Evolutionary conservation across 2,329 filamentous ascomycete genomes (phyloP), one percentile per base, ranked within the genome.

Genomic region (Phialophora macrospora): DNA sequence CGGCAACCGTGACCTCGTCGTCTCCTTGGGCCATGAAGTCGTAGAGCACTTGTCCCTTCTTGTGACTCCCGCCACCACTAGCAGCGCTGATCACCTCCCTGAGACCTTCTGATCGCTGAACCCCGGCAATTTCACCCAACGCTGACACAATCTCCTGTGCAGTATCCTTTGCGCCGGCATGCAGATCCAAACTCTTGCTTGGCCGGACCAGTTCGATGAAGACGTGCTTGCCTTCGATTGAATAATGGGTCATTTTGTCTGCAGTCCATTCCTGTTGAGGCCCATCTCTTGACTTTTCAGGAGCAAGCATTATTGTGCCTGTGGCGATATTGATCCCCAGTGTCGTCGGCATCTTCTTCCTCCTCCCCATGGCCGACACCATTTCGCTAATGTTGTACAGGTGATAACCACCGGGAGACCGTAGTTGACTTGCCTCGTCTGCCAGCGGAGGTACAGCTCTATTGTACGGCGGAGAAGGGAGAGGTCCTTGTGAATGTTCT

Each of bases 371-470:
- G 52, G 95, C 88, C n/a, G 93, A 94, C 4, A 97, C 87, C 90
- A 97, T 97, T 79, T 98, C 94, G 75, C 93, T 96, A 73, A 98
- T 93, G 73, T 97, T 97, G 80, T 97, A 98, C 77, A 98, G 84
- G 75, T 96, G 93, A 75, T 93, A 98, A 1, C 91, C 92, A 20
- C 91, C 91, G 4, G 91, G 91, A 1, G 89, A 88, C 32, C 77
- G 75, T 60, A 73, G 44, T 65, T 70, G 71, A 30, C 65, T 71
- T 26, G 82, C 80, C 2, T 84, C 80, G 57, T 83, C 79, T 63
- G 83, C 80, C 17, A 77, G 77, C 60, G 80, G 77, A 34, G 72
- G 69, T 63, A 80, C 71, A 56, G 79, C 78, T 73, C 85, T 75
- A 70, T 83, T 86, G 71, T 84, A 82, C 7, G 85, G 84, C 30